Evolutionary conservation across 2,329 filamentous ascomycete genomes (phyloP), one percentile per base, ranked within the genome.

Genomic region (Juglanconis sp.): DNA sequence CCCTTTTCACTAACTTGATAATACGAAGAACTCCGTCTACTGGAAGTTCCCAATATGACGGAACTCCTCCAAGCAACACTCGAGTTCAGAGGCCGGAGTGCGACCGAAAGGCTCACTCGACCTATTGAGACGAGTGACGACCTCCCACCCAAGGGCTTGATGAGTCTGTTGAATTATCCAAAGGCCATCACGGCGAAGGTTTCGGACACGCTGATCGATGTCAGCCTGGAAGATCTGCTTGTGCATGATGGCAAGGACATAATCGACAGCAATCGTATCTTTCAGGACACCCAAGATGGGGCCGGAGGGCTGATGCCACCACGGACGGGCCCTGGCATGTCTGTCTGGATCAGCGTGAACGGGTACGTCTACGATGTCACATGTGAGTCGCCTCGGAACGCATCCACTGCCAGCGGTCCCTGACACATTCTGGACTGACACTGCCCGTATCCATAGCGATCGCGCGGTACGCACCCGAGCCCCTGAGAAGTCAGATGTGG

Each of bases 181-280:
- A 31, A 57, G 35, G 34, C 52, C 31, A 57, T 57, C 56, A 57
- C 56, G 10, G 48, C 36, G 15, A 57, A 57, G 38, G 34, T 53
- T 35, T 3, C 24, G n/a, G 3, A 6, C 24, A 48, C 47, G 1
- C 48, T 57, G 47, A 8, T n/a, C 6, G 30, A 52, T 13, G 15
- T 57, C 9, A 38, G 35, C 7, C 1, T 52, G 38, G 48, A 34
- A 34, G 40, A 48, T 11, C 30, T 57, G 48, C 30, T 2, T 3
- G 31, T 30, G 2, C 17, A 53, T 44, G 31, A 51, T 24, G 56
- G 56, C n/a, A 17, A 40, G 35, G 15, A 36, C 31, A 40, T 57
- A 6, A 40, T 40, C 36, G 13, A 40, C 36, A 13, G 7, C 8
- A 40, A 8, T 8, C 36, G 36, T 40, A 40, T 40, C 17, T 24